A percentile compares a stretch with the other conserved stretches of the same genome.
These are phyloP conservation scores for Leccinum subrobustum DNA, from an alignment of 1,284 basidiomycete genomes.

Conservation along the genomic window DNA sequence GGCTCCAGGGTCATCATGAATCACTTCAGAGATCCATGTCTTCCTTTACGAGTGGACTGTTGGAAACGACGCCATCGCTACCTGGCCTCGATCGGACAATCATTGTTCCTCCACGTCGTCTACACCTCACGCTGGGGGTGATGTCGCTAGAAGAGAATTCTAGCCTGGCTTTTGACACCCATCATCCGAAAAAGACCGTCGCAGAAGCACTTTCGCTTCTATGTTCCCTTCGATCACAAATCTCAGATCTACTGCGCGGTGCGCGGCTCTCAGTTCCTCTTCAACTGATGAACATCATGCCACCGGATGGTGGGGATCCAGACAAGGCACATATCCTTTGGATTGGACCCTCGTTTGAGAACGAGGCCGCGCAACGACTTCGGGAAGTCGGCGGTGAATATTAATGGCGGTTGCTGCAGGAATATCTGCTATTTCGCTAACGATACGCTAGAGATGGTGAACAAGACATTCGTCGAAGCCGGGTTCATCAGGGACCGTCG, in stretches of 20 bases:
- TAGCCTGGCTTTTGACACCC: background rate
- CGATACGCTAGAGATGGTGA: conserved; percentile 33
- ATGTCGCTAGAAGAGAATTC: conserved; percentile 48
- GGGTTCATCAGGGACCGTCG: conserved; percentile 53
- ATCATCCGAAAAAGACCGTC: conserved; percentile 38
- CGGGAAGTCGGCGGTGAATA: conserved; percentile 43
- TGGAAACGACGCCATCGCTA: conserved; percentile 37
- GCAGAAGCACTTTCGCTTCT: conserved; percentile 48
- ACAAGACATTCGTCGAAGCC: conserved; percentile 45
- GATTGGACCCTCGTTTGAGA: conserved; percentile 42
- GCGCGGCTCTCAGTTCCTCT: conserved; percentile 44
- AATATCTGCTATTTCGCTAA: conserved; percentile 36
- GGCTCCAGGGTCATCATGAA: conserved; percentile 49
- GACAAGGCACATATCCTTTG: conserved; percentile 58
- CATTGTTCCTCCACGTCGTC: conserved; percentile 56
- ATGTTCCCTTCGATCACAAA: conserved; percentile 42
- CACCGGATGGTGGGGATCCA: conserved; percentile 38
- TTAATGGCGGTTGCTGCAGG: conserved; percentile 1
- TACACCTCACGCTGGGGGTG: conserved; percentile 71
- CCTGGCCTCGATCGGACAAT: conserved; percentile 59
- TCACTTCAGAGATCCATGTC: conserved; percentile 41
- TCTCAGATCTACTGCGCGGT: conserved; percentile 34
- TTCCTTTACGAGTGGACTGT: conserved; percentile 47
- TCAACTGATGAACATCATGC: conserved; percentile 52
- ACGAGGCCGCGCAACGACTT: conserved; percentile 30